phyloP scores from a whole-genome alignment of 2,329 filamentous ascomycete species.

The Onygena corvina region DNA sequence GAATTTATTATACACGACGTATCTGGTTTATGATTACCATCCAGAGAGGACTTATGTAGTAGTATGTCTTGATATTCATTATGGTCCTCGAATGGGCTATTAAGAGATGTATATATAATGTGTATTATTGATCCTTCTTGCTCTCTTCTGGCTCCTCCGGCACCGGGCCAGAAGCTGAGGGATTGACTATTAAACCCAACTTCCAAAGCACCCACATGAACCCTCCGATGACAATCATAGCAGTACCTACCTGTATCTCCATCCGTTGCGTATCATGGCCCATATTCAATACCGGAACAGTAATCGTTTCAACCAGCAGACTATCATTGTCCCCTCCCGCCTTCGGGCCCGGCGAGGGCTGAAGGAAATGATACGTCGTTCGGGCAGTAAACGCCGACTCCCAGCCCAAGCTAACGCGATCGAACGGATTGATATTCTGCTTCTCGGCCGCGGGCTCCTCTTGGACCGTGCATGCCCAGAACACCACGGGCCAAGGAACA shows the following conservation, averaged over 20 bases:
- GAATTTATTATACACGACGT: slow-evolving; percentile 2
- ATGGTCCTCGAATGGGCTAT: too few species aligned
- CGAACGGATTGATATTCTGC: slow-evolving; percentile 70
- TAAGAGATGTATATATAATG: too few species aligned
- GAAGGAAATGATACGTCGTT: slow-evolving; percentile 73
- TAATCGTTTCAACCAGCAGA: slow-evolving; percentile 43
- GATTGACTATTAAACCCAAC: slow-evolving; percentile 30
- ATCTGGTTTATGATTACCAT: slow-evolving; percentile 3
- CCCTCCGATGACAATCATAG: slow-evolving; percentile 48
- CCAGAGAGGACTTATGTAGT: neutral
- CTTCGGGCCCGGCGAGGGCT: slow-evolving; percentile 32
- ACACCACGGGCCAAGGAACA: slow-evolving; percentile 71
- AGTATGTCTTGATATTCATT: neutral
- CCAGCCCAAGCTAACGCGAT: slow-evolving; percentile 71
- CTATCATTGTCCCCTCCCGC: slow-evolving; percentile 6
- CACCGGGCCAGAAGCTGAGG: slow-evolving; percentile 19
- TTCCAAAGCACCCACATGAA: slow-evolving; percentile 60
- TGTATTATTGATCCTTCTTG: slow-evolving; percentile 11
- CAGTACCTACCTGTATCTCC: slow-evolving; percentile 45
- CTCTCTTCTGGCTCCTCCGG: slow-evolving; percentile 9
- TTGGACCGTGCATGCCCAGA: slow-evolving; percentile 65
- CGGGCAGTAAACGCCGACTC: slow-evolving; percentile 64
- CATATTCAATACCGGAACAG: slow-evolving; percentile 54
- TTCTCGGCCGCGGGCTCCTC: slow-evolving; percentile 37
- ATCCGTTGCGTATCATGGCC: slow-evolving; percentile 29